Evolutionary conservation across 2,329 filamentous ascomycete species (phyloP).

Genomic region (Beauveria scarabaeidicola): DNA sequence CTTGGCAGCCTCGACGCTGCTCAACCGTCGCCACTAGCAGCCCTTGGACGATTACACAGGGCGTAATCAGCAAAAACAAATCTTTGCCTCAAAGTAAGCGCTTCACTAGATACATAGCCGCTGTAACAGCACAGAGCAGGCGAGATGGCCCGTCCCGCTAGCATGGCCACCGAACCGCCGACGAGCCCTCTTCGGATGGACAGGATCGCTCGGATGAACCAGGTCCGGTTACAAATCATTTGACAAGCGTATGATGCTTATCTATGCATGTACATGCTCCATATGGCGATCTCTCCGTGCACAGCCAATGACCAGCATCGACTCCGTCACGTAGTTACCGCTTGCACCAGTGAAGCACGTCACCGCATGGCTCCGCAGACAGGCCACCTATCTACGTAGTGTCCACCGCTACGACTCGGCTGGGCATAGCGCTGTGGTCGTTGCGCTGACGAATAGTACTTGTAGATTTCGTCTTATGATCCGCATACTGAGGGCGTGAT

Average conservation of each 20-base stretch:
- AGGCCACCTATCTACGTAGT: neutral
- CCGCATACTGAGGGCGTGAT: neutral
- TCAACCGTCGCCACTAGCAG: neutral
- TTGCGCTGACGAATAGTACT: conserved; percentile 1
- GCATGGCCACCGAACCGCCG: neutral
- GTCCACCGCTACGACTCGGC: neutral
- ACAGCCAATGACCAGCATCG: conserved; percentile 4
- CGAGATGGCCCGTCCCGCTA: neutral
- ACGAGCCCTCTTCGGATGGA: neutral
- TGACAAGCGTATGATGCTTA: neutral
- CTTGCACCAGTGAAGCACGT: neutral
- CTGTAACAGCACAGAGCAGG: neutral
- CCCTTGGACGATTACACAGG: too few species aligned
- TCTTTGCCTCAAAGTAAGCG: neutral
- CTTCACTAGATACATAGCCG: neutral
- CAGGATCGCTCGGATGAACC: too few species aligned
- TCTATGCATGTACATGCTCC: neutral
- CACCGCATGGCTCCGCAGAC: conserved; percentile 1
- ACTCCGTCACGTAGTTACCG: neutral
- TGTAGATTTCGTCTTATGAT: conserved; percentile 9
- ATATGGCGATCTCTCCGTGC: neutral
- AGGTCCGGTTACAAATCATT: neutral
- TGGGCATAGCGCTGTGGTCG: neutral
- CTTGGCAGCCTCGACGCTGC: neutral
- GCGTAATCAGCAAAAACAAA: too few species aligned